phyloP scores from a whole-genome alignment of 2,329 filamentous ascomycete genomes.

The Colletotrichum falcatum region DNA sequence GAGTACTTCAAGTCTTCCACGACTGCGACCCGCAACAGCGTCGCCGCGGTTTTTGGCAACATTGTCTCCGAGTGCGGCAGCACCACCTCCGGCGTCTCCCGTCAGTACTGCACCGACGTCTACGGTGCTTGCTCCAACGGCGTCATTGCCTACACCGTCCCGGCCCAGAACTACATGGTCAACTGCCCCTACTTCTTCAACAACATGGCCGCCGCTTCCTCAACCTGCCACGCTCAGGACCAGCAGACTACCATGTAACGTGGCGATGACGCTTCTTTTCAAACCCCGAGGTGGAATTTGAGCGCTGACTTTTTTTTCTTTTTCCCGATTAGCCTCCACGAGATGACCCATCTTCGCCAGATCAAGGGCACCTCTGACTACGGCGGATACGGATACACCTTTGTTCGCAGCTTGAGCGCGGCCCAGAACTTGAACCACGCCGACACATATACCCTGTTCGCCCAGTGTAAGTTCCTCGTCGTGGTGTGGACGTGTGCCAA shows the following conservation, averaged over 20 bases:
- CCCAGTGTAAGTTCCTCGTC: constrained; percentile 43
- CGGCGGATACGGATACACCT: constrained; percentile 62
- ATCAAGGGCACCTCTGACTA: constrained; percentile 69
- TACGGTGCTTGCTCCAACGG: constrained; percentile 61
- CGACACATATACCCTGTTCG: constrained; percentile 64
- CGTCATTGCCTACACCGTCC: constrained; percentile 72
- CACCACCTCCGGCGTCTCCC: constrained; percentile 59
- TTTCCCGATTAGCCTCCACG: constrained; percentile 69
- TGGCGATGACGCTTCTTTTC: too few relatives aligned
- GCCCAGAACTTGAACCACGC: constrained; percentile 70
- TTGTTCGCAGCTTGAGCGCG: constrained; percentile 60
- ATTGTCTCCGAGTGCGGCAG: constrained; percentile 68
- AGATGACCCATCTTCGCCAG: constrained; percentile 71
- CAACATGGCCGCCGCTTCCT: constrained; percentile 19
- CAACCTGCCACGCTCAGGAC: constrained; percentile 32
- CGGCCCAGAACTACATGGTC: constrained; percentile 64
- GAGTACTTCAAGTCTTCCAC: constrained; percentile 74
- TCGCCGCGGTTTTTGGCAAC: constrained; percentile 62
- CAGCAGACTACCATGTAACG: constrained; percentile 67
- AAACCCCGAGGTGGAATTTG: too few relatives aligned
- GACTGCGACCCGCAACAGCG: constrained; percentile 57
- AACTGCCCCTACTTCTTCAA: constrained; percentile 59
- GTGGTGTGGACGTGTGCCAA: too few relatives aligned
- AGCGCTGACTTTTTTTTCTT: neutral
- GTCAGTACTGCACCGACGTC: constrained; percentile 70